Base-by-base conservation (phyloP, 192 early-diverging fungal species). In the Coemansia sp. region DNA sequence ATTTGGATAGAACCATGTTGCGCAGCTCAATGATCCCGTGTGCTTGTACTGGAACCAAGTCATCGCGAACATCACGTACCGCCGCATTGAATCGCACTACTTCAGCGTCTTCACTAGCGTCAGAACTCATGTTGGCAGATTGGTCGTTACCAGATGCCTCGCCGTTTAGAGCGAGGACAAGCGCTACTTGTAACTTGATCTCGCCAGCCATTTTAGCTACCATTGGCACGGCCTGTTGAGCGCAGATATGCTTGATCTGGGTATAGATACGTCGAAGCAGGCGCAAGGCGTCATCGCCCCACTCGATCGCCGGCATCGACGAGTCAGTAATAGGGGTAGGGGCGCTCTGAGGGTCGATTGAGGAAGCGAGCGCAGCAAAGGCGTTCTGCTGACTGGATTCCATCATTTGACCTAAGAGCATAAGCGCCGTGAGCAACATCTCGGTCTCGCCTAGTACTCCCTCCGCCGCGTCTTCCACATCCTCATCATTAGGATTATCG, bases 21-120 rank as follows among this genome's bases (percentile, higher is more conserved):
- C 90, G 88, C 48, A 98, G 75, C 69, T 91, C 86, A 8, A 86
- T 86, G 62, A 97, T 88, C 5, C 96, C 96, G 39, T 95, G 91
- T 4, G 95, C 96, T 31, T 90, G 85, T 4, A 98, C 89, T 0
- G 96, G 96, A 29, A 97, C 76, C 23, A 97, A 74, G 10, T 89
- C 88, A 70, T 93, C 90, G 36, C 84, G 82, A 0, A 95, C 75
- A 15, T 93, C 93, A 21, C 90, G 87, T 80, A 98, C 74, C 0
- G 94, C 94, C 39, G 89, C 85, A 15, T 79, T 85, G 67, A 94
- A 93, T 36, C 87, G 86, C 63, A 85, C 73, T 62, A 84, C 70
- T 15, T 82, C 89, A 23, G 61, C 76, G 50, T 77, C 72, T 62
- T 57, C 70, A 53, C 0, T 3, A 0, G n/a, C 21, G 2, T 1